Conservation (phyloP, 2,329 filamentous ascomycete genomes). For the Microsporum audouinii region DNA sequence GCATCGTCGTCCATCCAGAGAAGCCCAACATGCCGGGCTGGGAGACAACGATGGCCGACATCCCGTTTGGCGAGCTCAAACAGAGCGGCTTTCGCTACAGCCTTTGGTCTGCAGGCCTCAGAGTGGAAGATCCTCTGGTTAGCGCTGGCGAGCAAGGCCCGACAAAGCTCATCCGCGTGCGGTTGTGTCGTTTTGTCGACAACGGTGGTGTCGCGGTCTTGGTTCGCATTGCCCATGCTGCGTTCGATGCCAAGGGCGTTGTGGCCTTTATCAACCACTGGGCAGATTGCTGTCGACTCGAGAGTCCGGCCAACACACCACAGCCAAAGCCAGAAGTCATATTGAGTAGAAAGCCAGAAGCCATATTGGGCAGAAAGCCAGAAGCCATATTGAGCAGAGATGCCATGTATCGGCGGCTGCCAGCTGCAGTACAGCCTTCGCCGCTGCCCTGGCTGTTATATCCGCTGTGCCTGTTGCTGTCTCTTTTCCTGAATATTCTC, state of each 20-base stretch:
- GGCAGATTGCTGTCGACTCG: not conserved
- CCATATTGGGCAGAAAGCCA: too few relatives aligned
- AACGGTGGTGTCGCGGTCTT: not conserved
- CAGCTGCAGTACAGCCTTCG: not conserved
- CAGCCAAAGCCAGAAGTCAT: not conserved
- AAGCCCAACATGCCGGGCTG: not conserved
- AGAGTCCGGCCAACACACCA: not conserved
- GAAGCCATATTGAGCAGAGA: not conserved
- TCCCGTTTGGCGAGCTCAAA: not conserved
- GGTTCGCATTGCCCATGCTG: not conserved
- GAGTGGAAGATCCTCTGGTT: not conserved
- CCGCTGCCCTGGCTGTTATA: not conserved
- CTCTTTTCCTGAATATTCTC: not conserved
- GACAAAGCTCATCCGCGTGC: constrained; percentile 2
- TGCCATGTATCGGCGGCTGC: constrained; percentile 1
- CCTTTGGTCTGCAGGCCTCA: not conserved
- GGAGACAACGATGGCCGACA: not conserved
- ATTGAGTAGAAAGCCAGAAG: too few relatives aligned
- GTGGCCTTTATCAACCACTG: not conserved
- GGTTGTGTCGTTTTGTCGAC: not conserved
- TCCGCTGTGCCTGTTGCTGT: not conserved
- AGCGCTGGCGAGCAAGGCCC: not conserved
- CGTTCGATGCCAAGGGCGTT: not conserved
- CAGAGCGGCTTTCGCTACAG: not conserved
- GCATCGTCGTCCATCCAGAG: not conserved